Evolutionary conservation across 2,329 filamentous ascomycete genomes (phyloP).

Genomic region (Fusarium ambrosium): DNA sequence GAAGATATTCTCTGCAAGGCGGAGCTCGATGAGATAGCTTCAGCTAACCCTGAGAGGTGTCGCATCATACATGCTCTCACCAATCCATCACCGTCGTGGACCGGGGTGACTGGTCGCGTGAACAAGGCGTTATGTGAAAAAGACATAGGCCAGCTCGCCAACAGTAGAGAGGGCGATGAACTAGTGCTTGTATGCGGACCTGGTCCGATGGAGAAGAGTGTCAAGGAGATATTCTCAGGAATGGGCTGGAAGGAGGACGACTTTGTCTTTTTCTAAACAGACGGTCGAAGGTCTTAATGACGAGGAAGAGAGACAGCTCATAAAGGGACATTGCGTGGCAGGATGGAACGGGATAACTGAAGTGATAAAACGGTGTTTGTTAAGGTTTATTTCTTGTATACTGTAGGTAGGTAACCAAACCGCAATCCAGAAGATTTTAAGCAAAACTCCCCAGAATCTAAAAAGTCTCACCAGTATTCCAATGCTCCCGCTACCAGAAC

Average conservation of each 20-base stretch:
- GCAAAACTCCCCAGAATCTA: not conserved
- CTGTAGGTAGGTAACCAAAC: not conserved
- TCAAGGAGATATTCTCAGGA: conserved; percentile 63
- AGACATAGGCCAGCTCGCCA: conserved; percentile 62
- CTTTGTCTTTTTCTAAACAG: conserved; percentile 46
- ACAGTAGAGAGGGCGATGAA: conserved; percentile 58
- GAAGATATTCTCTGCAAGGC: conserved; percentile 85
- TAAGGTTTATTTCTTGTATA: conserved; percentile 9
- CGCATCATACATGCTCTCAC: conserved; percentile 79
- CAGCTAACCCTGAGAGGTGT: conserved; percentile 67
- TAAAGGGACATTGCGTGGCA: not conserved
- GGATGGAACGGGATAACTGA: not conserved
- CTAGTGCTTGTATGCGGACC: conserved; percentile 87
- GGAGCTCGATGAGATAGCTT: conserved; percentile 77
- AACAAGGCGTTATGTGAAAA: conserved; percentile 71
- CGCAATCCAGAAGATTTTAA: not conserved
- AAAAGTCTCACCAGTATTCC: not conserved
- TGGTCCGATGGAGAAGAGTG: conserved; percentile 77
- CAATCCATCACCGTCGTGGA: conserved; percentile 74
- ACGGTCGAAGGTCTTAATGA: not conserved
- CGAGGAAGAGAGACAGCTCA: not conserved
- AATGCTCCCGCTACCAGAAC: conserved; percentile 7
- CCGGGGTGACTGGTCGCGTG: conserved; percentile 76
- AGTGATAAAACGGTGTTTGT: conserved; percentile 8
- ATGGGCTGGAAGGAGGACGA: conserved; percentile 71